Base-by-base conservation (phyloP, 805 yeast genomes). In the Pichia thaimueangensis region DNA sequence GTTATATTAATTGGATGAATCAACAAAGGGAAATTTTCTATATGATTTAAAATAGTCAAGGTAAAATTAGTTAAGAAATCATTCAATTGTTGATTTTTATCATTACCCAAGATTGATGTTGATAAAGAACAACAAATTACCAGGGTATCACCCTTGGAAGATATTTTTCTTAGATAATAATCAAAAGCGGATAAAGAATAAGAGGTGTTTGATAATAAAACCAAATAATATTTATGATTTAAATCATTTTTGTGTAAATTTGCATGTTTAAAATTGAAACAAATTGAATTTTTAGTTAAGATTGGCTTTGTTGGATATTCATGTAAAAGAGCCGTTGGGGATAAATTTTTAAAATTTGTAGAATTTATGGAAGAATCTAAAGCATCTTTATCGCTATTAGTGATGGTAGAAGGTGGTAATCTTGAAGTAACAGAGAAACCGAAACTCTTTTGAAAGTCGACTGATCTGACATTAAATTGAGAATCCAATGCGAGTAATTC, bases 101-200 rank as follows among this genome's bases (percentile, higher is more conserved):
- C 45, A 34, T 51, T 51, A 23, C 43, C 44, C 8, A 48, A 27
- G 4, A 38, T 37, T 20, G 41, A 22, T 2, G 49, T 43, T 30
- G 53, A 53, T 23, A 60, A 42, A 11, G 65, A 60, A 28, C 55
- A 54, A 31, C 58, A 56, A 3, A 85, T 68, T 2, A 85, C 74
- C 4, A 85, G 59, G 31, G 74, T 71, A 58, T 85, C 95, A 12
- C 87, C 85, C 52, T 77, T 63, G 42, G 70, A 72, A 6, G 78
- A 63, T 8, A 79, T 59, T 34, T 68, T 64, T 31, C 66, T 64
- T 15, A 82, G 54, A 9, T 76, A 65, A 73, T 81, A 85, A 56
- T 84, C 91, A 15, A 85, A 60, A 1, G 86, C 77, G 23, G 78
- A 82, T 84, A 89, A 79, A 0, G 93, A 80, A 59, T 81, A 84